These are phyloP conservation scores for Mycena floridula DNA, from an alignment of 768 basidiomycete species.

Conservation along the genomic window DNA sequence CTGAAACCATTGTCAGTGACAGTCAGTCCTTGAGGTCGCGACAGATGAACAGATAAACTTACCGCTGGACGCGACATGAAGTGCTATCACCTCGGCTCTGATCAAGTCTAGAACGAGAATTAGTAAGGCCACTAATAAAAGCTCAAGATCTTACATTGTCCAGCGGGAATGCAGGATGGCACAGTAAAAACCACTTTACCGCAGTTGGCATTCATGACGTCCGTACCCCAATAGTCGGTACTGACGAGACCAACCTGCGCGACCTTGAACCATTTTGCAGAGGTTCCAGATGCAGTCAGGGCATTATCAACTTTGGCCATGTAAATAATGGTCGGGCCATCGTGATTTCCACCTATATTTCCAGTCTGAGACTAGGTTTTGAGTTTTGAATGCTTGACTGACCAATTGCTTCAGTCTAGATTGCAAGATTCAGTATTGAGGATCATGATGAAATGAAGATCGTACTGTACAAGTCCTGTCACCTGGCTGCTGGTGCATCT, in stretches of 20 bases:
- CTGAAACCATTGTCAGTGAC: too few species aligned
- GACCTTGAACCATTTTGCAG: slow-evolving; percentile 46
- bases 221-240: slow-evolving; percentile 36
- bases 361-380: too few species aligned
- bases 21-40: too few species aligned
- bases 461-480: slow-evolving; percentile 44
- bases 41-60: too few species aligned
- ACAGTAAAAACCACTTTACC: slow-evolving; percentile 48
- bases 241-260: slow-evolving; percentile 42
- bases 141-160: slow-evolving; percentile 41
- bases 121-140: too few species aligned
- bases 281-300: slow-evolving; percentile 34
- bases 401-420: too few species aligned
- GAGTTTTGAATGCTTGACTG: too few species aligned
- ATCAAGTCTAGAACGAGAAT: too few species aligned
- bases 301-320: slow-evolving; percentile 44
- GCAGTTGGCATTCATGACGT: slow-evolving; percentile 40
- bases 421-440: too few species aligned
- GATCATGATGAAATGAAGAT: too few species aligned
- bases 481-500: slow-evolving; percentile 49
- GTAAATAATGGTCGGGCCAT: slow-evolving; percentile 43
- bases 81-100: too few species aligned
- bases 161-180: slow-evolving; percentile 32
- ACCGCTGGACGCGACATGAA: too few species aligned
- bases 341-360: slow-evolving; percentile 47